phyloP scores from a whole-genome alignment of 495 filamentous ascomycete species.

The Aspergillus olivimuriae region DNA sequence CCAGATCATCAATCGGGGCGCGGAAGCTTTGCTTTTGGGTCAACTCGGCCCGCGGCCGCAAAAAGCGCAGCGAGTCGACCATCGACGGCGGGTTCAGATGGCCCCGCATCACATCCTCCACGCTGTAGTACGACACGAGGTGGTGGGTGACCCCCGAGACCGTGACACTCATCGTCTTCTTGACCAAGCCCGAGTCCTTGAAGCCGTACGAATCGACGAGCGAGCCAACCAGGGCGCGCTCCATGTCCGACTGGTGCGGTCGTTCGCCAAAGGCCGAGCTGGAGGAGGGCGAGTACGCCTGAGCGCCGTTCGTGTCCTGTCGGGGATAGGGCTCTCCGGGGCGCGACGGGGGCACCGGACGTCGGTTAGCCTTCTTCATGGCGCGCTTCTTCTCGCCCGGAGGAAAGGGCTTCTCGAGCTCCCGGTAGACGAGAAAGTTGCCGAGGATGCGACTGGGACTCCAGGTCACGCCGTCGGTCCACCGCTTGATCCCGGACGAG shows the following conservation, averaged over 20 bases:
- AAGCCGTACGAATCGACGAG: conserved; percentile 83
- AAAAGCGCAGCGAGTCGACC: conserved; percentile 46
- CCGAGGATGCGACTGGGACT: conserved; percentile 83
- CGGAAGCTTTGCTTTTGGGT: conserved; percentile 66
- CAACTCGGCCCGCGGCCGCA: conserved; percentile 53
- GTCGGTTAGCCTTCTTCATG: conserved; percentile 59
- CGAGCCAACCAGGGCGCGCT: conserved; percentile 71
- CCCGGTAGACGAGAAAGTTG: conserved; percentile 86
- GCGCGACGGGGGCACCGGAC: conserved; percentile 29
- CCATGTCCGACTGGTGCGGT: conserved; percentile 45
- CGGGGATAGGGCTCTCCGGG: conserved; percentile 50
- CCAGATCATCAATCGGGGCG: conserved; percentile 56
- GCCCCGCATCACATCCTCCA: conserved; percentile 63
- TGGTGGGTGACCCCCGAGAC: conserved; percentile 67
- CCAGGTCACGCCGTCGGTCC: conserved; percentile 89
- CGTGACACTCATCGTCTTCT: conserved; percentile 84
- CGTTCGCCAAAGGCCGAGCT: conserved; percentile 31
- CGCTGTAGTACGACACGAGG: conserved; percentile 81
- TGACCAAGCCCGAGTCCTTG: conserved; percentile 75
- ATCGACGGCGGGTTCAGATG: conserved; percentile 56
- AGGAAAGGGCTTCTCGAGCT: conserved; percentile 73
- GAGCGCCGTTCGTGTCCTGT: conserved; percentile 33
- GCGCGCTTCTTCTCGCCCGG: conserved; percentile 87
- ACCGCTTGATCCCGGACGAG: conserved; percentile 83
- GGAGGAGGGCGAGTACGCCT: conserved; percentile 38